Conservation (phyloP, 2,329 filamentous ascomycete species). For the Lachnellula hyalina region DNA sequence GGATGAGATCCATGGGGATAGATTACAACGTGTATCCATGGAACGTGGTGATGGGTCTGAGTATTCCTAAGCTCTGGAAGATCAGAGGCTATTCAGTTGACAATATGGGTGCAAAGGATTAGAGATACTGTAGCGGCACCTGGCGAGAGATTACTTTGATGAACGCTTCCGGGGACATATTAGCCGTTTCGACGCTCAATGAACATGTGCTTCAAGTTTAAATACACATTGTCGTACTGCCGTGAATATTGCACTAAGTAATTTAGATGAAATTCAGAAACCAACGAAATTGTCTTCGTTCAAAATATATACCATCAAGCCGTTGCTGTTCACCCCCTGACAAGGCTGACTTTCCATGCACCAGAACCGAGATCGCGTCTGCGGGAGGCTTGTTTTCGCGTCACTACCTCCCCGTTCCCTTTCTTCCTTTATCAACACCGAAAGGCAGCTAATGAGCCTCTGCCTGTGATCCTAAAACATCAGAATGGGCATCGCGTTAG, state of each 20-base stretch:
- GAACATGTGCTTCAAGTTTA: background rate
- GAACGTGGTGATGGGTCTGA: too few species aligned
- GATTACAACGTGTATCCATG: too few species aligned
- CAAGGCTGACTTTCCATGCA: constrained; percentile 7
- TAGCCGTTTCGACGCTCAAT: background rate
- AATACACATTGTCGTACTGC: background rate
- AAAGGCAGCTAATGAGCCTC: background rate
- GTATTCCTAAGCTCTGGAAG: too few species aligned
- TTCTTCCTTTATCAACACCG: background rate
- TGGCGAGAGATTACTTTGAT: background rate
- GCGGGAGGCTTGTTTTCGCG: background rate
- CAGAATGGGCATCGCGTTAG: constrained; percentile 24
- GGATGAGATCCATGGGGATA: too few species aligned
- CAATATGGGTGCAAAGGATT: too few species aligned
- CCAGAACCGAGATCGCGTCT: constrained; percentile 1
- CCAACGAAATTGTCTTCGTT: background rate
- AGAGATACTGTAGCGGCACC: background rate
- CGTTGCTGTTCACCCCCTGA: background rate
- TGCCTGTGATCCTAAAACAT: background rate
- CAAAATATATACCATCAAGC: background rate
- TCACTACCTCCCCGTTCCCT: background rate
- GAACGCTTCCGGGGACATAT: background rate
- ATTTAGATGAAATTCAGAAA: too few species aligned
- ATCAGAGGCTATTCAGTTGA: too few species aligned
- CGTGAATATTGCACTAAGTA: background rate